Evolutionary conservation across 1,139 yeast genomes (phyloP), one percentile per base, ranked within the genome.

Genomic region (Magnusiomyces magnusii): DNA sequence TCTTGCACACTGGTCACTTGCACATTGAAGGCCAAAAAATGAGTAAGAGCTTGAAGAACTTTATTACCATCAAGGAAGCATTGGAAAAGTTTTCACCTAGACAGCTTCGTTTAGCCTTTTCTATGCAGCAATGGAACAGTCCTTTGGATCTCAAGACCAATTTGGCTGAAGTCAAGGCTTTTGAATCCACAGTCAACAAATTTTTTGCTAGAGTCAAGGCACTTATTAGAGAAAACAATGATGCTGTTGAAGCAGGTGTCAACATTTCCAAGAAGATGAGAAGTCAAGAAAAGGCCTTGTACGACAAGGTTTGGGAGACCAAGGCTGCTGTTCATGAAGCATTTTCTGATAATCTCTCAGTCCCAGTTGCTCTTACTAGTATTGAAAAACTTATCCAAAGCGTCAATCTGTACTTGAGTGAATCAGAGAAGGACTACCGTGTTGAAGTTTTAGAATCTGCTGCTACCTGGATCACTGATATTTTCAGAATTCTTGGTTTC

Each of bases 21-120:
- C 99, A 93, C 73, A 93, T 93, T 66, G 97, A 93, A 72, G 99
- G 99, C 24, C 97, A 91, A 75, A 93, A 93, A 71, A 93, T 93
- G 99, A 87, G 96, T 55, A 93, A 93, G 75, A 87, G 96, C 47
- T 80, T 93, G 69, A 93, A 93, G 74, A 93, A 93, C 74, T 93
- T 93, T 72, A 92, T 95, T 68, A 92, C 99, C 13, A 91, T 93
- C 65, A 89, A 87, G 65, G 95, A 93, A 70, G 98, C 98, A 0
- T 79, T 95, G 63, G 75, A 79, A 54, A 81, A 75, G n/a, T n/a
- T n/a, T n/a, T n/a, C n/a, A n/a, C n/a, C n/a, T n/a, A n/a, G n/a
- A n/a, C n/a, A n/a, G n/a, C n/a, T n/a, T n/a, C n/a, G n/a, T n/a
- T n/a, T n/a, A n/a, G n/a, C n/a, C n/a, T n/a, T n/a, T n/a, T n/a